These are phyloP conservation scores for Aureobasidium zeae DNA, from an alignment of 2,329 filamentous ascomycete species.

Conservation along the genomic window DNA sequence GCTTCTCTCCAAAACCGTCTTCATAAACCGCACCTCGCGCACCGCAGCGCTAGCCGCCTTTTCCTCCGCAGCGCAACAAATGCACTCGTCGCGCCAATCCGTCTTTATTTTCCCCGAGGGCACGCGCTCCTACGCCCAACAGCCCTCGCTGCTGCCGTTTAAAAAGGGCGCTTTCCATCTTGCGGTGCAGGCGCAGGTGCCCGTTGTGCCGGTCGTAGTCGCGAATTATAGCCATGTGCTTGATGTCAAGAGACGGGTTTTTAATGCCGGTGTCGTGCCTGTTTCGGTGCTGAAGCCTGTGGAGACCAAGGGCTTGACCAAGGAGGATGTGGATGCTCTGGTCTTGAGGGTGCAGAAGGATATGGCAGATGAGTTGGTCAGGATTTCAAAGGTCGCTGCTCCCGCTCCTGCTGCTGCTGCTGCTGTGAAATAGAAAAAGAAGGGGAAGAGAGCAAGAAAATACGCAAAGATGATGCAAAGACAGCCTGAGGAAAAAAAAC, in stretches of 20 bases:
- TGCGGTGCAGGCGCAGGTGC: slow-evolving; percentile 85
- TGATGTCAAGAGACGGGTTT: slow-evolving; percentile 36
- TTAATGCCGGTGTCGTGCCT: slow-evolving; percentile 46
- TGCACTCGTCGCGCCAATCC: slow-evolving; percentile 55
- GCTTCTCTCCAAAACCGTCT: slow-evolving; percentile 75
- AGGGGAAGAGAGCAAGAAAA: too few relatives aligned
- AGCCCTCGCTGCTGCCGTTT: slow-evolving; percentile 80
- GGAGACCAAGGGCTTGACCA: slow-evolving; percentile 59
- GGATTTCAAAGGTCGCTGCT: slow-evolving; percentile 31
- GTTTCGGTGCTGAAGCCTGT: slow-evolving; percentile 69
- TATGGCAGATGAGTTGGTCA: slow-evolving; percentile 57
- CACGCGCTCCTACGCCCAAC: slow-evolving; percentile 77
- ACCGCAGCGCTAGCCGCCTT: slow-evolving; percentile 78
- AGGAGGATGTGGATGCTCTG: slow-evolving; percentile 69
- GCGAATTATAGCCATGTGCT: slow-evolving; percentile 43
- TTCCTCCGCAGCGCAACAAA: slow-evolving; percentile 70
- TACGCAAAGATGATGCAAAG: too few relatives aligned
- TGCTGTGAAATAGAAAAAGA: too few relatives aligned
- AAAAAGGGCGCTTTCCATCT: slow-evolving; percentile 99
- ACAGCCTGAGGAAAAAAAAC: too few relatives aligned
- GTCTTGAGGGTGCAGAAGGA: slow-evolving; percentile 57
- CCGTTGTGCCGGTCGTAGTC: slow-evolving; percentile 70
- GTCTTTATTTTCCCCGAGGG: slow-evolving; percentile 89
- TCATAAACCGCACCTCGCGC: slow-evolving; percentile 85
- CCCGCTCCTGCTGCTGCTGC: too few relatives aligned